phyloP scores from a whole-genome alignment of 2,329 filamentous ascomycete species.

The Clonostachys chloroleuca region DNA sequence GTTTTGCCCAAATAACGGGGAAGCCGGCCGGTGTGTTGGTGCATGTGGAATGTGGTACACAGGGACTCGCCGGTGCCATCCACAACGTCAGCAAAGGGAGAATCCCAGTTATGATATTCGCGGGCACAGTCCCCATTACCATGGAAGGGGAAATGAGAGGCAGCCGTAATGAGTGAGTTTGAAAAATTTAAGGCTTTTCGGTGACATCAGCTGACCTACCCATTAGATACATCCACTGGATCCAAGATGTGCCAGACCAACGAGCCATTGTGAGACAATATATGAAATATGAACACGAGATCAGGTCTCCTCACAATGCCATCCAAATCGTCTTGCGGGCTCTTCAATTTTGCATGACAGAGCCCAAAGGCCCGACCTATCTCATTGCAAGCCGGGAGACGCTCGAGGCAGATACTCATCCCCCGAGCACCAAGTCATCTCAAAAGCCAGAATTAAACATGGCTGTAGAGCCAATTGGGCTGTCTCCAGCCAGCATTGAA shows the following conservation, averaged over 20 bases:
- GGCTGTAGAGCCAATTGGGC: conserved; percentile 3
- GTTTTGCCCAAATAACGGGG: conserved; percentile 17
- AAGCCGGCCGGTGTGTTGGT: conserved; percentile 15
- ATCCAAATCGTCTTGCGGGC: conserved; percentile 16
- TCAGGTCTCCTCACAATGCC: conserved; percentile 16
- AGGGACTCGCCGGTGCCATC: conserved; percentile 14
- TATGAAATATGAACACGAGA: conserved; percentile 19
- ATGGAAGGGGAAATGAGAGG: conserved; percentile 35
- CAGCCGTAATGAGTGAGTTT: conserved; percentile 24
- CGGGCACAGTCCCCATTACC: conserved; percentile 35
- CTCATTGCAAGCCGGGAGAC: conserved; percentile 16
- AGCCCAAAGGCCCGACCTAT: conserved; percentile 15
- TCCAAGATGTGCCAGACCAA: conserved; percentile 35
- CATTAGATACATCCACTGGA: conserved; percentile 31
- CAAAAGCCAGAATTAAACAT: conserved; percentile 4
- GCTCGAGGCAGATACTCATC: conserved; percentile 11
- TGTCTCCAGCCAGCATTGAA: conserved; percentile 2
- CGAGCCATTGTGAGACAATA: conserved; percentile 26
- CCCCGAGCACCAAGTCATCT: neutral
- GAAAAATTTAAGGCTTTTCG: neutral
- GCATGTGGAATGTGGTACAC: conserved; percentile 19
- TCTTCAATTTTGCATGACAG: conserved; percentile 16
- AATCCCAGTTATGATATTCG: conserved; percentile 31
- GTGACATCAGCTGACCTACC: neutral
- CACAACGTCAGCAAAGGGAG: conserved; percentile 18